Conservation (phyloP, 2,329 filamentous ascomycete species). For the Phialemoniopsis sp. region DNA sequence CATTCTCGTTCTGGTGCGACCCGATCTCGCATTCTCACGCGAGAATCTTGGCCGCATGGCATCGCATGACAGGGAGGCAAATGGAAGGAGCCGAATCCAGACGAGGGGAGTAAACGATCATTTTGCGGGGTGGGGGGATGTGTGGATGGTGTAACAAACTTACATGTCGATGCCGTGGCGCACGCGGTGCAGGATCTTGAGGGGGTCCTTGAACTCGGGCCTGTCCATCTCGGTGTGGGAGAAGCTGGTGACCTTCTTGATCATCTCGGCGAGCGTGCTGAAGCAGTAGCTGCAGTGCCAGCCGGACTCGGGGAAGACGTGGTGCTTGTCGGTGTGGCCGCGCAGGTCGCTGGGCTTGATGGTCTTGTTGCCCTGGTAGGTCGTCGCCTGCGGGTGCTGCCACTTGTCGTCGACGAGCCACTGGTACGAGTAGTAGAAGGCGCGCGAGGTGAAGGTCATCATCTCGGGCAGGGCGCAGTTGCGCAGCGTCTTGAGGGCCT, state of each 20-base stretch:
- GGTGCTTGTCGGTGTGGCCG: constrained; percentile 18
- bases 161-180: constrained; percentile 37
- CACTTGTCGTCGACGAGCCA: constrained; percentile 29
- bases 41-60: too few species aligned
- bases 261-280: constrained; percentile 31
- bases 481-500: constrained; percentile 22
- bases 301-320: constrained; percentile 30
- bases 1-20: too few species aligned
- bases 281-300: constrained; percentile 45
- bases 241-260: constrained; percentile 35
- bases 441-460: constrained; percentile 24
- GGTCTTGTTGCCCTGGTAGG: constrained; percentile 26
- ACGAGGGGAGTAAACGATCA: background rate
- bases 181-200: constrained; percentile 31
- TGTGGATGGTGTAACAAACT: constrained; percentile 6
- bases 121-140: too few species aligned
- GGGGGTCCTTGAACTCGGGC: constrained; percentile 30
- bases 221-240: constrained; percentile 32
- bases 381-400: constrained; percentile 39
- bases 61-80: too few species aligned
- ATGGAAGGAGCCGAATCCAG: too few species aligned
- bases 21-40: too few species aligned
- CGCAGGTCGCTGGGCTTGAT: constrained; percentile 34
- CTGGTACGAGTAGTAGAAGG: constrained; percentile 34
- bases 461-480: constrained; percentile 27